Evolutionary conservation across 768 basidiomycete species (phyloP).

Genomic region (Lentinula detonsa): DNA sequence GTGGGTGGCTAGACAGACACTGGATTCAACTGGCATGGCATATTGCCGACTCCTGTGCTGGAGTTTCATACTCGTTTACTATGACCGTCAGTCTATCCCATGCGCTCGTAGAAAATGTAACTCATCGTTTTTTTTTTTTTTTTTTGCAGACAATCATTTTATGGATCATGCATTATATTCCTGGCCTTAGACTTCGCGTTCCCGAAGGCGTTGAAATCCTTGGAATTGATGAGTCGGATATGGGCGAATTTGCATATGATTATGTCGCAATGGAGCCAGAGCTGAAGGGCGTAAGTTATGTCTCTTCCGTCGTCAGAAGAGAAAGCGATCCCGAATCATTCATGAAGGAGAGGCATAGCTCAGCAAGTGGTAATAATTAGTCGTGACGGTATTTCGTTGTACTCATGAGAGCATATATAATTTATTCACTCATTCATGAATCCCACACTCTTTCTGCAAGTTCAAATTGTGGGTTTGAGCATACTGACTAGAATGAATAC

Average conservation of each 20-base stretch:
- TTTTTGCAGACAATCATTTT: slow-evolving; percentile 48
- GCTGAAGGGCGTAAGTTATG: background rate
- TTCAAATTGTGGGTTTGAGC: background rate
- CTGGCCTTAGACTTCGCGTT: slow-evolving; percentile 68
- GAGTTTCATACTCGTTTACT: slow-evolving; percentile 66
- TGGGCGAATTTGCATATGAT: slow-evolving; percentile 88
- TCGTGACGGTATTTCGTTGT: background rate
- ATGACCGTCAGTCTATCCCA: slow-evolving; percentile 22
- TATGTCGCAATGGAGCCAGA: slow-evolving; percentile 73
- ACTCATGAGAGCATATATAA: background rate
- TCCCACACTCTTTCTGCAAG: background rate
- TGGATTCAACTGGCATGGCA: slow-evolving; percentile 83
- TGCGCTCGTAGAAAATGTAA: background rate
- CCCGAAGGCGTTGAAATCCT: slow-evolving; percentile 58
- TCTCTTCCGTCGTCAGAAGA: background rate
- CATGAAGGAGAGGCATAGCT: slow-evolving; percentile 2
- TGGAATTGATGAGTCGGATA: slow-evolving; percentile 85
- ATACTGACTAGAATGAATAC: too few species aligned
- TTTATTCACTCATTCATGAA: background rate
- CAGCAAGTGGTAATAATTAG: background rate
- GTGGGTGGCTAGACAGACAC: slow-evolving; percentile 86
- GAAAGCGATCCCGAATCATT: background rate
- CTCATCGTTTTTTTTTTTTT: background rate
- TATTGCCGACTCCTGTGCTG: slow-evolving; percentile 65
- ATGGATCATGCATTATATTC: slow-evolving; percentile 86